Evolutionary conservation across 164 flowering plant species (phyloP).

Genomic region (Vitis riparia): DNA sequence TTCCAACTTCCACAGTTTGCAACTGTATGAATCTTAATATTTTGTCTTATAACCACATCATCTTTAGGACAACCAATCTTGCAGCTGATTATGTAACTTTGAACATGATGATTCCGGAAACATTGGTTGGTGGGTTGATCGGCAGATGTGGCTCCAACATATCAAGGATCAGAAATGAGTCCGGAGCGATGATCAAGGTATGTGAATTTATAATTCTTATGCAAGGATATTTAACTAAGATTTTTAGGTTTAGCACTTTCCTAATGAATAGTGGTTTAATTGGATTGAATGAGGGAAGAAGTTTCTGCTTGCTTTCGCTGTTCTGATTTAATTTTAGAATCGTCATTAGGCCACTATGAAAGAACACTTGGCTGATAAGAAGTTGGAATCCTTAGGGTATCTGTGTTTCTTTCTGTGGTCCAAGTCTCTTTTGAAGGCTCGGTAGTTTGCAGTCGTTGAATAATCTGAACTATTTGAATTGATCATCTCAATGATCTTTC

Average conservation of each 20-base stretch:
- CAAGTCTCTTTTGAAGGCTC: no score
- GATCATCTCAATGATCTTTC: no score
- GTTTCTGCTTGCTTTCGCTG: background rate
- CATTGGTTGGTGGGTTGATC: constrained; percentile 86
- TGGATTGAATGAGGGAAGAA: no score
- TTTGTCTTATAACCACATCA: constrained; percentile 45
- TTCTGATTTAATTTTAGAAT: no score
- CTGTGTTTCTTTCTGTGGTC: no score
- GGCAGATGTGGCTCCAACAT: constrained; percentile 84
- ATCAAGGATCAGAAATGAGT: constrained; percentile 70
- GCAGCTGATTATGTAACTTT: constrained; percentile 79
- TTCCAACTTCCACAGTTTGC: constrained; percentile 17
- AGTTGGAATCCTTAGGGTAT: no score
- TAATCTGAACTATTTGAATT: no score
- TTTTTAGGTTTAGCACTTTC: background rate
- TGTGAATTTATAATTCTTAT: background rate
- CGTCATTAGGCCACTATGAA: no score
- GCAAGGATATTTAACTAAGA: background rate
- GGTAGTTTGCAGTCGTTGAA: no score
- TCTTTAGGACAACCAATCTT: constrained; percentile 71
- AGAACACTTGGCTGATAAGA: no score
- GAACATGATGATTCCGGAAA: constrained; percentile 74
- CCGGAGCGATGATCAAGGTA: constrained; percentile 89
- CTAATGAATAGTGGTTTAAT: no score
- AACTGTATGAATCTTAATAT: constrained; percentile 31